A percentile compares a stretch with the other conserved stretches of the same genome.
phyloP scores from a whole-genome alignment of 2,329 filamentous ascomycete species.

The Hypomyces rosellus region DNA sequence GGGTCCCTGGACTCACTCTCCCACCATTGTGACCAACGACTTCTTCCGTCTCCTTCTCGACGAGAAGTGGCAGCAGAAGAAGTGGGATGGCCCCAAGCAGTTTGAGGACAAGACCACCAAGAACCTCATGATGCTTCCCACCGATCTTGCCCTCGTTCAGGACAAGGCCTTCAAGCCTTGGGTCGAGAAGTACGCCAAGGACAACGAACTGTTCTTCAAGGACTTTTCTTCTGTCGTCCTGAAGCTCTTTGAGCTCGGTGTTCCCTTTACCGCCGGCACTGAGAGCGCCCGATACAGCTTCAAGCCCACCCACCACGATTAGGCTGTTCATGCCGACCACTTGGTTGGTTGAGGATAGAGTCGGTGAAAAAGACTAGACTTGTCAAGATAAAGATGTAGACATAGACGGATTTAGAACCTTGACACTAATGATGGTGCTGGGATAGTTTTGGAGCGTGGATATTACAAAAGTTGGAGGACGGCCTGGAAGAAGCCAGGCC shows the following conservation, averaged over 20 bases:
- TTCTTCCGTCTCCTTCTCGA: slow-evolving; percentile 82
- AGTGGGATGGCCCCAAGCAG: slow-evolving; percentile 86
- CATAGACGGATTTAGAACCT: neutral
- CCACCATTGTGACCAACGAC: slow-evolving; percentile 88
- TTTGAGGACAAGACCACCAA: slow-evolving; percentile 84
- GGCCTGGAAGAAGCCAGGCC: no score
- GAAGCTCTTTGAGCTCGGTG: slow-evolving; percentile 89
- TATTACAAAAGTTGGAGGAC: no score
- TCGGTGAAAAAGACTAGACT: slow-evolving; percentile 2
- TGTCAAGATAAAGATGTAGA: slow-evolving; percentile 7
- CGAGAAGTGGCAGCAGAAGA: slow-evolving; percentile 88
- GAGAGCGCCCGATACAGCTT: slow-evolving; percentile 54
- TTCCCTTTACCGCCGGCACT: slow-evolving; percentile 68
- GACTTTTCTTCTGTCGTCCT: slow-evolving; percentile 76
- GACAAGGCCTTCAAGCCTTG: slow-evolving; percentile 79
- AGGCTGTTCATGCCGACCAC: slow-evolving; percentile 3
- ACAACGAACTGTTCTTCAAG: slow-evolving; percentile 86
- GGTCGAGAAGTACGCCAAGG: slow-evolving; percentile 84
- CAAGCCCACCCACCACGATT: slow-evolving; percentile 46
- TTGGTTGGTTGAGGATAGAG: neutral
- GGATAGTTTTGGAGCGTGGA: neutral
- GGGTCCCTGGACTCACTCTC: slow-evolving; percentile 89
- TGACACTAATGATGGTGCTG: neutral
- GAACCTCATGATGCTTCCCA: slow-evolving; percentile 94
- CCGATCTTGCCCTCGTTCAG: slow-evolving; percentile 79